Conservation (phyloP, 2,329 filamentous ascomycete species). For the Trichothecium sympodiale region DNA sequence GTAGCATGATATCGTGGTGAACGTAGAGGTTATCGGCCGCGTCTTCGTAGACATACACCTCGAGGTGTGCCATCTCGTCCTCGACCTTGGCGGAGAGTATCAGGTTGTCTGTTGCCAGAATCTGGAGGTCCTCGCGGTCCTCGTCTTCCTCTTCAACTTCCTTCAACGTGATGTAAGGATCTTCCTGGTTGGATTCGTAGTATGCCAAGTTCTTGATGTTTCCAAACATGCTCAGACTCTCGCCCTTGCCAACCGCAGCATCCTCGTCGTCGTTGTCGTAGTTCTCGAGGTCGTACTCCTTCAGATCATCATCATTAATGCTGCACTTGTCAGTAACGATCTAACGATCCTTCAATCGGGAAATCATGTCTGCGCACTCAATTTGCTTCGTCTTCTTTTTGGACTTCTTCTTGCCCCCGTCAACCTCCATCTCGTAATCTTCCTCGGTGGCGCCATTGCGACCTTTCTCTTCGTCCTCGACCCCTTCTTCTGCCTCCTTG, state of each 20-base stretch:
- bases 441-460: slow-evolving; percentile 8
- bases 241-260: slow-evolving; percentile 33
- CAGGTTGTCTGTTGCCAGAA: slow-evolving; percentile 85
- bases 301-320: slow-evolving; percentile 73
- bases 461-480: slow-evolving; percentile 9
- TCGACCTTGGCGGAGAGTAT: slow-evolving; percentile 88
- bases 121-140: slow-evolving; percentile 87
- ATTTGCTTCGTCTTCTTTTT: slow-evolving; percentile 20
- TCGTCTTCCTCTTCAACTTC: slow-evolving; percentile 58
- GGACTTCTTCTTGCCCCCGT: slow-evolving; percentile 13
- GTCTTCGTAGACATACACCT: slow-evolving; percentile 97
- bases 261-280: slow-evolving; percentile 77
- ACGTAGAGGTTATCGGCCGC: slow-evolving; percentile 93
- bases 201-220: slow-evolving; percentile 91
- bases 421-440: slow-evolving; percentile 26
- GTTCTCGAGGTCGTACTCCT: slow-evolving; percentile 91
- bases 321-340: slow-evolving; percentile 16
- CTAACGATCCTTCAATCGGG: background rate
- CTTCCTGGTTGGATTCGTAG: slow-evolving; percentile 86
- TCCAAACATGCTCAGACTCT: slow-evolving; percentile 84
- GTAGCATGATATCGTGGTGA: slow-evolving; percentile 98
- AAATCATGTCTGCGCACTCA: slow-evolving; percentile 20
- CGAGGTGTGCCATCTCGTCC: slow-evolving; percentile 91
- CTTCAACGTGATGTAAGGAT: slow-evolving; percentile 89
- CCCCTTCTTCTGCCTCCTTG: slow-evolving; percentile 48